A percentile compares a stretch with the other conserved stretches of the same genome.
These are phyloP conservation scores for Xylaria intraflava DNA, from an alignment of 495 filamentous ascomycete genomes.

Conservation along the genomic window DNA sequence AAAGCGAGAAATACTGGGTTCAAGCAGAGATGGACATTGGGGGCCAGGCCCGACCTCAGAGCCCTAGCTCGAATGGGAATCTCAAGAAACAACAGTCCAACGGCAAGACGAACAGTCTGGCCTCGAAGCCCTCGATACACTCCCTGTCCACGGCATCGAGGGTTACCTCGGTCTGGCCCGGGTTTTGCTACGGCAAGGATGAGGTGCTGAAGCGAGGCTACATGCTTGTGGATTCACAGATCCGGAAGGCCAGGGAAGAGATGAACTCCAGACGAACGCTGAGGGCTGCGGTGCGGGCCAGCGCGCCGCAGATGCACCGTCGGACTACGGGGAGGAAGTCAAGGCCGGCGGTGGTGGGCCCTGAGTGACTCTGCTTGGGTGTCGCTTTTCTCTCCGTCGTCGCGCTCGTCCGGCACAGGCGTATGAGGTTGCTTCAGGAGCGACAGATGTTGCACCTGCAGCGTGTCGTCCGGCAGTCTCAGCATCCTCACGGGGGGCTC, in stretches of 20 bases:
- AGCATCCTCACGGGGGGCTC: neutral
- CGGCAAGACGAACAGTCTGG: conserved; percentile 1
- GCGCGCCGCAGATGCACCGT: neutral
- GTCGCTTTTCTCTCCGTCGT: neutral
- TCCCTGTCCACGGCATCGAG: neutral
- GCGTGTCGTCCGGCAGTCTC: neutral
- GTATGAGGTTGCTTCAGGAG: conserved; percentile 5
- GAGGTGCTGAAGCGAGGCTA: conserved; percentile 9
- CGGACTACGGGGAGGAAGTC: neutral
- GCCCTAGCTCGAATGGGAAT: no score
- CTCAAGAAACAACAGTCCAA: neutral
- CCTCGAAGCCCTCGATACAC: neutral
- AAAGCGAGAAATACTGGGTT: conserved; percentile 8
- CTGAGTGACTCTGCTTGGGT: conserved; percentile 2
- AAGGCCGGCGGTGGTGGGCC: neutral
- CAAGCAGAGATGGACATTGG: conserved; percentile 1
- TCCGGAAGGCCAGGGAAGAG: neutral
- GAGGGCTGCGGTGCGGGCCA: neutral
- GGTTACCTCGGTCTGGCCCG: conserved; percentile 4
- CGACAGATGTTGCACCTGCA: conserved; percentile 6
- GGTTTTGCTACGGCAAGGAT: conserved; percentile 2
- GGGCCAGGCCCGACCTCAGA: neutral
- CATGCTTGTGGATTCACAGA: conserved; percentile 7
- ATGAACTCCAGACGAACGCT: neutral
- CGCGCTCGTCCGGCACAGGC: neutral